A percentile compares a stretch with the other conserved stretches of the same genome.
phyloP scores from a whole-genome alignment of 2,329 filamentous ascomycete genomes.

The Colletotrichum tropicicola region DNA sequence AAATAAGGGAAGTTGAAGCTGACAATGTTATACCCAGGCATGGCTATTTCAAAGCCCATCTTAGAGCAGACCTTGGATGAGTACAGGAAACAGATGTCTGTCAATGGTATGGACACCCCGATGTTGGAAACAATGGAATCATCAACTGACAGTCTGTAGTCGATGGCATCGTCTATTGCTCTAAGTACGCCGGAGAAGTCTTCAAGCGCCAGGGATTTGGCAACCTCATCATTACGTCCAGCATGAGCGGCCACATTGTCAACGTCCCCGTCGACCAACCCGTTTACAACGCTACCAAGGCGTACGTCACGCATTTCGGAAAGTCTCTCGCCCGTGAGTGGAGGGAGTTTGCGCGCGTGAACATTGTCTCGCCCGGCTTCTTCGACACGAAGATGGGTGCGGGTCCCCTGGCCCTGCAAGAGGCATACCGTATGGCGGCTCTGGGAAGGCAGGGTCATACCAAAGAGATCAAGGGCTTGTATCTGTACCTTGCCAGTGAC shows the following conservation, averaged over 20 bases:
- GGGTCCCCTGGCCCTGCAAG: constrained; percentile 49
- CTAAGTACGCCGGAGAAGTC: constrained; percentile 52
- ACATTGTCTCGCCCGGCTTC: constrained; percentile 62
- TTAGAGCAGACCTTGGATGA: constrained; percentile 62
- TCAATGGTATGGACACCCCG: constrained; percentile 53
- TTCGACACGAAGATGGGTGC: constrained; percentile 66
- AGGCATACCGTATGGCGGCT: constrained; percentile 58
- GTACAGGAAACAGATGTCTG: constrained; percentile 60
- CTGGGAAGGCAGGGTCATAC: constrained; percentile 68
- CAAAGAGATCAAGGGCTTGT: constrained; percentile 71
- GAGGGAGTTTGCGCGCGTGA: constrained; percentile 65
- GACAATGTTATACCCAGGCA: constrained; percentile 38
- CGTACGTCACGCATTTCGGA: constrained; percentile 63
- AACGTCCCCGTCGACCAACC: constrained; percentile 56
- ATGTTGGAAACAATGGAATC: no score
- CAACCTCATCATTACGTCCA: constrained; percentile 61
- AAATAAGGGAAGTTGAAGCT: background rate
- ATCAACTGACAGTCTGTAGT: constrained; percentile 34
- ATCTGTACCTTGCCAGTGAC: constrained; percentile 61
- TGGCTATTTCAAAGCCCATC: constrained; percentile 63
- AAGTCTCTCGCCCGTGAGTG: constrained; percentile 65
- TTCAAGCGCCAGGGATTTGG: constrained; percentile 54
- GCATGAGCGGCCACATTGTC: constrained; percentile 59
- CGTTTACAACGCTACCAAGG: constrained; percentile 63
- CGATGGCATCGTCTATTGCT: constrained; percentile 55